Evolutionary conservation across 2,329 filamentous ascomycete species (phyloP), one percentile per base, ranked within the genome.

Genomic region (Hyphodiscus sp.): DNA sequence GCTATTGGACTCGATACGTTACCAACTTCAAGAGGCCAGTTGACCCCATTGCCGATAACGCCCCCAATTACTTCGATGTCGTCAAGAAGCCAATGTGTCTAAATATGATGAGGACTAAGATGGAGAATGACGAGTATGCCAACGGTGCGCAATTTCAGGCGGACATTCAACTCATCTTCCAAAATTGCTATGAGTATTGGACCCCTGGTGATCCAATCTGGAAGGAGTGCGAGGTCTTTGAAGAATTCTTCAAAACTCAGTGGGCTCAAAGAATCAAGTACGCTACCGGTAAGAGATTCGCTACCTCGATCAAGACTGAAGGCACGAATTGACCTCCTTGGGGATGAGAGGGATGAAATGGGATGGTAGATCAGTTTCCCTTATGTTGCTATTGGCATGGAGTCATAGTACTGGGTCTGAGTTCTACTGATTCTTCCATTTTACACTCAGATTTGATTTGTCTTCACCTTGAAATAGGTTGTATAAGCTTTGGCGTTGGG

Each of bases 141-240:
- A 72, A 68, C 48, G 74, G 80, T 8, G 72, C 76, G 2, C 77
- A 82, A 50, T 85, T 85, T 59, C 65, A 76, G 41, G 68, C 67
- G 2, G 82, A 85, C 66, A 75, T 85, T 63, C 76, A 78, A 7
- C 79, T 81, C 62, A 85, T 85, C 38, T 84, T 84, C 54, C 68
- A 74, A 23, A 85, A 85, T 65, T 84, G 80, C 66, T 83, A 80
- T 66, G 76, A 74, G n/a, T 85, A 85, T 67, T 84, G 81, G 78
- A 76, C 71, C 47, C 73, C 74, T 56, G 72, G 73, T 23, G 76
- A 81, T 48, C 72, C 74, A 0, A 81, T 84, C 70, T 83, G 75
- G 70, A 63, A 65, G 0, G 73, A 77, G 1, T 80, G 80, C 56
- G 74, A 81, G 67, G 77, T 76, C 57, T 75, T 85, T 49, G 76